Percentiles rank a stretch among this genome's conserved stretches.
Conservation (phyloP, 148 eudicot genomes). For the Rhododendron henanense region DNA sequence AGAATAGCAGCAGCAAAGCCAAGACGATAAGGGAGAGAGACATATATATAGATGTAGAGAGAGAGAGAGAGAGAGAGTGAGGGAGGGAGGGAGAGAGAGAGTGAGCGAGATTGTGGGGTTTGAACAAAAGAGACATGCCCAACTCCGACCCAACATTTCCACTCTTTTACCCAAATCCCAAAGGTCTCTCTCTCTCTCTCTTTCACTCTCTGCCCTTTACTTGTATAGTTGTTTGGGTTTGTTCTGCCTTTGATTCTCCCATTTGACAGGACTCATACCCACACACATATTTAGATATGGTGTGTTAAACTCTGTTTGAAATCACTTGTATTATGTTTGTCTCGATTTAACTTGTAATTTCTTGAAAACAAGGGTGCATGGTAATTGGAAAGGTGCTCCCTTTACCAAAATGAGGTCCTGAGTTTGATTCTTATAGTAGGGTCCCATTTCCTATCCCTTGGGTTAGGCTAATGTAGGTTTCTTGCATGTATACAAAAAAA, state of each 20-base stretch:
- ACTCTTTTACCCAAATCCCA: conserved; percentile 15
- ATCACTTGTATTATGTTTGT: not conserved
- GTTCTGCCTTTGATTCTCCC: conserved; percentile 3
- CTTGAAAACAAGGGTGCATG: not conserved
- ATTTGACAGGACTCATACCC: not conserved
- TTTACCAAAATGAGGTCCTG: not conserved
- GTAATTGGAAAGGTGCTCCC: not conserved
- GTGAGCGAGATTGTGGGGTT: conserved; percentile 14
- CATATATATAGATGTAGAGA: not conserved
- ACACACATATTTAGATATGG: not conserved
- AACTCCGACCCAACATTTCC: conserved; percentile 20
- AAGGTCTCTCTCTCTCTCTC: conserved; percentile 19
- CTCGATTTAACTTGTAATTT: not conserved
- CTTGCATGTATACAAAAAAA: not conserved
- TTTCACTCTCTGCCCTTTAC: not conserved
- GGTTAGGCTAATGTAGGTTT: not conserved
- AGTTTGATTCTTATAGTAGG: not conserved
- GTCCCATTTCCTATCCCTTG: not conserved
- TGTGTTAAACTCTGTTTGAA: not conserved
- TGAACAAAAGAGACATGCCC: conserved; percentile 29
- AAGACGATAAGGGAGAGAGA: not conserved
- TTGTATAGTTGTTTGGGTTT: conserved; percentile 13
- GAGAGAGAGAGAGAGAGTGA: conserved; percentile 3
- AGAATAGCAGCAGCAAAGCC: not conserved
- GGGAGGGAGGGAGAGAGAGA: not conserved